These are phyloP conservation scores for Eucalyptus dawsonii DNA, from an alignment of 345 rosid genomes.

Conservation along the genomic window DNA sequence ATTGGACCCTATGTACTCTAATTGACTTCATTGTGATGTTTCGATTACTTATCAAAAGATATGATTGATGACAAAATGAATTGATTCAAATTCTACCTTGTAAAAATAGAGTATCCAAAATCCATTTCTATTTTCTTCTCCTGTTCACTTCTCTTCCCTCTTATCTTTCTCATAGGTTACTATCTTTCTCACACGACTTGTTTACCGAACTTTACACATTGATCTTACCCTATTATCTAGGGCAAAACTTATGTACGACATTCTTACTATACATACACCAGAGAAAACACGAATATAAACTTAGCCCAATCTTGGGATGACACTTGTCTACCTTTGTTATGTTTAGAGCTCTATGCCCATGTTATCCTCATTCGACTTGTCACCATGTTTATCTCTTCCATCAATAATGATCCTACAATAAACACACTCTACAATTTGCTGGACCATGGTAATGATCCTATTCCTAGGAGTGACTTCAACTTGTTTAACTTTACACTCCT, in stretches of 20 bases:
- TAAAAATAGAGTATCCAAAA: not conserved
- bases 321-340: not conserved
- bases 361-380: not conserved
- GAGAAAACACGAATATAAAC: not conserved
- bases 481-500: not conserved
- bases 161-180: not conserved
- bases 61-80: not conserved
- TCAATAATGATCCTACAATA: not conserved
- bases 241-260: not conserved
- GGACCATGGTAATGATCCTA: not conserved
- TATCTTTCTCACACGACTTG: not conserved
- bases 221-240: not conserved
- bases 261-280: not conserved
- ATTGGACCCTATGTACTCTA: not conserved
- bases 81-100: not conserved
- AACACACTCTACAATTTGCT: not conserved
- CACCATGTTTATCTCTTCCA: not conserved
- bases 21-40: not conserved
- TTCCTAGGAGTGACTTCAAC: not conserved
- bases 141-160: not conserved
- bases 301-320: not conserved
- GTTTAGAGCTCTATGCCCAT: not conserved
- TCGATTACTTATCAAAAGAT: not conserved
- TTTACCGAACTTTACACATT: not conserved
- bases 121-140: not conserved